These are phyloP conservation scores for Botrytis squamosa DNA, from an alignment of 2,329 filamentous ascomycete species.

Conservation along the genomic window DNA sequence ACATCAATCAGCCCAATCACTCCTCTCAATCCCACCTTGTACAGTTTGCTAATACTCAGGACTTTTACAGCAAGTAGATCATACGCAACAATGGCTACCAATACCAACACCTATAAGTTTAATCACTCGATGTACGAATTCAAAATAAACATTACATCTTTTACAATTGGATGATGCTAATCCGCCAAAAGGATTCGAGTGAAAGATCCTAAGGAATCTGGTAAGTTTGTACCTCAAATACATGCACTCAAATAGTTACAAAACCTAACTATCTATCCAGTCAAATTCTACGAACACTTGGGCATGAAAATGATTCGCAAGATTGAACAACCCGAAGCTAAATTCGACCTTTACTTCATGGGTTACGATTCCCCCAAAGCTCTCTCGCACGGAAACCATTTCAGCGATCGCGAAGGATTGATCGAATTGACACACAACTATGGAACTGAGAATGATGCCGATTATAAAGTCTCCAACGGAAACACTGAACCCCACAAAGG, in stretches of 20 bases:
- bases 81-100: conserved; percentile 55
- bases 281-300: conserved; percentile 92
- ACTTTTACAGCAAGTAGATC: conserved; percentile 33
- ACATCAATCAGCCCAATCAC: background rate
- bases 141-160: background rate
- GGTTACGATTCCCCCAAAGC: conserved; percentile 79
- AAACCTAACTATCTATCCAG: conserved; percentile 40
- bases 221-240: conserved; percentile 43
- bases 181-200: conserved; percentile 71
- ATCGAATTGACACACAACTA: conserved; percentile 85
- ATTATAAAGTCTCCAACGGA: conserved; percentile 81
- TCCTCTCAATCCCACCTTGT: conserved; percentile 11
- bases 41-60: conserved; percentile 24
- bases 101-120: conserved; percentile 75
- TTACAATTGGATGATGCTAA: conserved; percentile 24
- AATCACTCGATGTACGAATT: conserved; percentile 78
- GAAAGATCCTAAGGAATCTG: conserved; percentile 83
- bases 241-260: background rate
- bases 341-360: conserved; percentile 95
- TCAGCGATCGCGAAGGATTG: conserved; percentile 82
- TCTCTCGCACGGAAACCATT: conserved; percentile 67
- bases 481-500: conserved; percentile 83
- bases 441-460: conserved; percentile 81
- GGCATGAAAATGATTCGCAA: conserved; percentile 83
- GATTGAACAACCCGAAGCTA: conserved; percentile 78